A percentile compares a stretch with the other conserved stretches of the same genome.
Conservation (phyloP, 2,329 filamentous ascomycete genomes). For the Colletotrichum musicola region DNA sequence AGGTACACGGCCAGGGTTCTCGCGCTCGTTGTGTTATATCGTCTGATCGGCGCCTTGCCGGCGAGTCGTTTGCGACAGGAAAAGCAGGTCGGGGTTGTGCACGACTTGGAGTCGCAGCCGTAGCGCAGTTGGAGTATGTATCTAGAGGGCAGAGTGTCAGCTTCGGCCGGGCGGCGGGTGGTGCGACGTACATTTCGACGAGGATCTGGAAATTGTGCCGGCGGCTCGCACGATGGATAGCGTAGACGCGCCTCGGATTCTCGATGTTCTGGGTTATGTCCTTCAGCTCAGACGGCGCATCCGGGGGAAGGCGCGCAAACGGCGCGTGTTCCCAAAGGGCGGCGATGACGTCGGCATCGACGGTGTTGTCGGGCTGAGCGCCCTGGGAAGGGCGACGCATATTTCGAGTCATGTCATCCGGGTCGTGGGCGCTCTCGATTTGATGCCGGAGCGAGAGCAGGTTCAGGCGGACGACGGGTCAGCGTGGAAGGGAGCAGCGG, state of each 20-base stretch:
- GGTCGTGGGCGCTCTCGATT: slow-evolving; percentile 33
- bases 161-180: slow-evolving; percentile 13
- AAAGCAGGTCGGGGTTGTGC: slow-evolving; percentile 83
- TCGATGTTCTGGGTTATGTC: slow-evolving; percentile 69
- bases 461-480: slow-evolving; percentile 6
- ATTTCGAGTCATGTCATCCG: slow-evolving; percentile 65
- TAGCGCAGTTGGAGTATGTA: slow-evolving; percentile 86
- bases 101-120: slow-evolving; percentile 78
- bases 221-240: slow-evolving; percentile 70
- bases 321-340: slow-evolving; percentile 71
- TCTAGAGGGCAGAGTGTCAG: slow-evolving; percentile 57
- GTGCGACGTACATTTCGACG: slow-evolving; percentile 71
- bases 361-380: slow-evolving; percentile 47
- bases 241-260: slow-evolving; percentile 71
- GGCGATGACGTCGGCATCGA: slow-evolving; percentile 64
- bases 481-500: slow-evolving; percentile 22
- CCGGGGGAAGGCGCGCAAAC: slow-evolving; percentile 69
- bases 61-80: slow-evolving; percentile 78
- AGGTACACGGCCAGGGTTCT: slow-evolving; percentile 84
- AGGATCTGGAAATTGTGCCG: slow-evolving; percentile 75
- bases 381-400: slow-evolving; percentile 51
- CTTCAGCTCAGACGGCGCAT: slow-evolving; percentile 70
- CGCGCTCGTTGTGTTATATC: slow-evolving; percentile 85
- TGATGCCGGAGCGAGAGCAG: slow-evolving; percentile 20
- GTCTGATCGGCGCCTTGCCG: slow-evolving; percentile 76